Evolutionary conservation across 2,329 filamentous ascomycete species (phyloP), one percentile per base, ranked within the genome.

Genomic region (Sarocladium brachiariae): DNA sequence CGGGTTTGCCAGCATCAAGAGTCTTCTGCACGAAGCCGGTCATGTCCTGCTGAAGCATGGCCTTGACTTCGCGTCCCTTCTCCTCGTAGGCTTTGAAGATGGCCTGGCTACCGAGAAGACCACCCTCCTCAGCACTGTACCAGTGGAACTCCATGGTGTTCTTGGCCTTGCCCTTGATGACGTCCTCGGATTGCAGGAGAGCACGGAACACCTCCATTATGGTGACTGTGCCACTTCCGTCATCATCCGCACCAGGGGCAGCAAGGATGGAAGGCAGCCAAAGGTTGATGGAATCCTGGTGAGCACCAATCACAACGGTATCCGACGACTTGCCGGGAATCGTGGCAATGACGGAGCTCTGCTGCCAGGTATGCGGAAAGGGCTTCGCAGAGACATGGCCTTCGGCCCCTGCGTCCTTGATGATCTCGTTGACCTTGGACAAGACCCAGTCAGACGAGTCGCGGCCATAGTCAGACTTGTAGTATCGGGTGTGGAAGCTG

Each of bases 11-110:
- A 2, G 88, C 85, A 57, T 93, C 87, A 18, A 93, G 71, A 0
- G 90, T 95, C 61, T 84, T 84, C 65, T 91, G 82, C 4, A 90
- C 79, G 65, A 86, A 96, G 16, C 92, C 92, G 1, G 89, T 95
- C 92, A 97, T 97, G 68, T 97, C 92, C 70, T 97, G 92, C 72
- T 97, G 92, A 50, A 97, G 80, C 93, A 97, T 97, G 30, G 92
- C 92, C 71, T 92, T 95, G 66, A 97, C 78, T 57, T 92, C 83
- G 23, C 84, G 80, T 27, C 78, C 77, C 19, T 79, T 69, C 64
- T 84, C 81, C 68, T 87, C 84, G 63, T 97, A 97, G 7, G 80
- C 72, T 48, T 80, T 77, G 74, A 96, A 97, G 65, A 97, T 87
- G 50, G 87, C 91, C 66, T 96, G 90, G 60, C 86, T 92, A 53